Evolutionary conservation across 305 asterid species (phyloP), one percentile per base, ranked within the genome.

Genomic region (Fraxinus floribunda): DNA sequence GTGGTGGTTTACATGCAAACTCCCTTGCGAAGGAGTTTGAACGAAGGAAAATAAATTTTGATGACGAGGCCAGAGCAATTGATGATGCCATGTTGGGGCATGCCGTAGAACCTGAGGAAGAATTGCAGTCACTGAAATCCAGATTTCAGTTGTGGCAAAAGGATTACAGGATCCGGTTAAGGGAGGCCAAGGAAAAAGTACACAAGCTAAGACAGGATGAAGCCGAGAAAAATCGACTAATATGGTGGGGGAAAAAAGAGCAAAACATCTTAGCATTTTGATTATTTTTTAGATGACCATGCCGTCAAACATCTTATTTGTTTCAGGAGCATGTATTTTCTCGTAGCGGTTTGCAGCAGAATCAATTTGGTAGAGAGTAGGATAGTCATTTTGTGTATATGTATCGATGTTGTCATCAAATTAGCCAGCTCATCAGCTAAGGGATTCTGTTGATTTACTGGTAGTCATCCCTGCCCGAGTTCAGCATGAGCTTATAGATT

Each of bases 11-110:
- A 70, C 86, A 83, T n/a, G 83, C 85, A 7, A 68, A 71, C 78
- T 83, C 90, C 78, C 88, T 91, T 24, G 88, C 38, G 36, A 88
- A 80, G 66, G 93, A 89, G 82, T 88, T 91, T 78, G 94, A 91
- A 60, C 86, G 75, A 71, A 89, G 84, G 83, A 89, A 81, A 64
- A 87, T 46, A 15, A 78, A 20, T 36, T 86, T 88, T 30, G 86
- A 87, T 1, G 82, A 83, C 3, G 90, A 87, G 76, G 90, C 89
- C 49, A 83, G 38, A 20, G 85, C 90, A 39, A 76, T 89, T 8
- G 85, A 78, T 5, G 90, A 85, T 78, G 77, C 76, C 49, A 83
- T 85, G 52, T 80, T 89, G 1, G 80, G 80, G 41, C 66, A 83
- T 16, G 68, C 86, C 35, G 57, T 78, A 71, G 78, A 82, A 68